Percentiles rank a stretch among this genome's conserved stretches.
These are phyloP conservation scores for Hymenoscyphus occultus DNA, from an alignment of 2,329 filamentous ascomycete genomes.

Conservation along the genomic window DNA sequence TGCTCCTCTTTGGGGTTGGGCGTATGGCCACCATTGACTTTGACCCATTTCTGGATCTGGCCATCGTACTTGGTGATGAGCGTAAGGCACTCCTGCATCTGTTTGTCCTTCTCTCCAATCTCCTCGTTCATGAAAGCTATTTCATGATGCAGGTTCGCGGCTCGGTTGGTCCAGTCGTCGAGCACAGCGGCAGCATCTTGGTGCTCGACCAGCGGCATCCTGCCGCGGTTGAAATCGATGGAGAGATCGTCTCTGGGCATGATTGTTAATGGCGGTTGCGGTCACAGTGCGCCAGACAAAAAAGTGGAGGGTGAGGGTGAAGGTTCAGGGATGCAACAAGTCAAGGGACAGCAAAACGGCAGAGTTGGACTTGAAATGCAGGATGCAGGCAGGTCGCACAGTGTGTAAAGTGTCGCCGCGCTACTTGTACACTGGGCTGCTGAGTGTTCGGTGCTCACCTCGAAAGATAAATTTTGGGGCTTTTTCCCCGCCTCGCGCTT, in stretches of 20 bases:
- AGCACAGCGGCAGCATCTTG: constrained; percentile 67
- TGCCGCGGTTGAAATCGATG: constrained; percentile 59
- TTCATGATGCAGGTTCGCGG: constrained; percentile 77
- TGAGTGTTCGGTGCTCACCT: constrained; percentile 29
- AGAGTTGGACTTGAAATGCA: constrained; percentile 13
- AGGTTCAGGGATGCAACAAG: not conserved
- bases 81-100: constrained; percentile 65
- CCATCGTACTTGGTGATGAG: constrained; percentile 69
- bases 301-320: not conserved
- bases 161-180: constrained; percentile 73
- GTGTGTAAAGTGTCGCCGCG: not conserved
- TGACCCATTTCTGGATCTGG: constrained; percentile 79
- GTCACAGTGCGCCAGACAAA: constrained; percentile 26
- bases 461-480: constrained; percentile 19
- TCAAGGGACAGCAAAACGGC: constrained; percentile 6
- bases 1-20: constrained; percentile 72
- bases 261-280: constrained; percentile 51
- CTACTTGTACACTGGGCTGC: not conserved
- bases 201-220: constrained; percentile 58
- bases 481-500: constrained; percentile 14
- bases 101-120: constrained; percentile 74
- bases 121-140: constrained; percentile 82
- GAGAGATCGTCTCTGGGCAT: constrained; percentile 73
- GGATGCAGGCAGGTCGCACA: constrained; percentile 18
- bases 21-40: constrained; percentile 69